Conservation (phyloP, 2,329 filamentous ascomycete species). For the Fusarium sp. region DNA sequence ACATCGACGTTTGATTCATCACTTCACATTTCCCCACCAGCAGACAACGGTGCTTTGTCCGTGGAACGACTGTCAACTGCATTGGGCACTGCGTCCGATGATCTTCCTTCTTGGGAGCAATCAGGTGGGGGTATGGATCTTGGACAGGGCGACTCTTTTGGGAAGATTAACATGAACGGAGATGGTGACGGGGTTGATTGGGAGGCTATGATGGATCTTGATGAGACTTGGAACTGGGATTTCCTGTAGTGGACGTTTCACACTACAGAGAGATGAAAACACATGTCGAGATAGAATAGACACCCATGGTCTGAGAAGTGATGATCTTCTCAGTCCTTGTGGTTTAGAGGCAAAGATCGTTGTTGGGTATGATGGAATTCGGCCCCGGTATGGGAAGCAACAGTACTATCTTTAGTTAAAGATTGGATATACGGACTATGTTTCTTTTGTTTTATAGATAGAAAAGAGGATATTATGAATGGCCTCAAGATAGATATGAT, state of each 20-base stretch:
- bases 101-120: constrained; percentile 23
- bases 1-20: constrained; percentile 16
- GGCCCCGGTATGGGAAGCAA: background rate
- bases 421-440: background rate
- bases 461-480: background rate
- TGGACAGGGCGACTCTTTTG: background rate
- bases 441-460: background rate
- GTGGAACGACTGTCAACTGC: constrained; percentile 16
- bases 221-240: constrained; percentile 33
- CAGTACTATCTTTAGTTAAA: background rate
- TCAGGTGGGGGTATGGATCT: background rate
- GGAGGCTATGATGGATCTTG: constrained; percentile 33
- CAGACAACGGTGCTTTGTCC: background rate
- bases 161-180: background rate
- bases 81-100: constrained; percentile 4
- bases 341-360: background rate
- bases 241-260: constrained; percentile 12
- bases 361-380: constrained; percentile 17
- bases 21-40: constrained; percentile 2
- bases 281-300: background rate
- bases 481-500: background rate
- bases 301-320: background rate
- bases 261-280: background rate
- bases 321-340: background rate
- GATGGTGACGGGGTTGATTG: constrained; percentile 27